Base-by-base conservation (phyloP, 1,284 basidiomycete species). In the Anthracocystis walkeri region DNA sequence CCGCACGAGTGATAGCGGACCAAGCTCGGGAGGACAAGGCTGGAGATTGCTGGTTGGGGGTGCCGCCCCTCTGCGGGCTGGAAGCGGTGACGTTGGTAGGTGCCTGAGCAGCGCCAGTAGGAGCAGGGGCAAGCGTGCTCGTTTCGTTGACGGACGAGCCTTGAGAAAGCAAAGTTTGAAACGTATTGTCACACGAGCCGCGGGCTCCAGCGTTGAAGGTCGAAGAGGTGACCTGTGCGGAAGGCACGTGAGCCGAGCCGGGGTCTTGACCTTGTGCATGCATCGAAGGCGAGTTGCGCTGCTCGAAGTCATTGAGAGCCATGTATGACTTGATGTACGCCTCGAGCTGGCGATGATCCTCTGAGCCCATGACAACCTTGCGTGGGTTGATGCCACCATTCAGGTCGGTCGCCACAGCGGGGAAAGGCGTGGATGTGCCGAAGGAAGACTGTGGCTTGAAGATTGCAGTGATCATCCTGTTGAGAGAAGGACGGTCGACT, bases 291-390 rank as follows among this genome's bases (percentile, higher is more conserved):
- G 41, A 11, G 25, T n/a, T n/a, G 14, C 8, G 14, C 2, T n/a
- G 46, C 46, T 48, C 46, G 6, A n/a, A 4, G 18, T 16, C 16
- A 8, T 25, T 12, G 12, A n/a, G 7, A 21, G 16, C 18, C n/a
- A 67, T 45, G 46, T 54, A 50, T 2, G 65, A 25, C 2, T 20
- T 5, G n/a, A 63, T 58, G 41, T 27, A 35, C 20, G 49, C 21
- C 4, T 29, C 7, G 2, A 68, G 44, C 27, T 29, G 51, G 5
- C 25, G 51, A 29, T 58, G 59, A 7, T 58, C 65, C 20, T 58
- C 54, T 27, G 54, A 50, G 10, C 55, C 59, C 11, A 21, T 6
- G 0, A 14, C 45, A 18, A 68, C 38, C 14, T 2, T 35, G 21
- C 59, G 59, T 5, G 46, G 14, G 16, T 55, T 10, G 11, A 44